phyloP scores from a whole-genome alignment of 768 basidiomycete genomes.

The Punctularia strigosozonata region DNA sequence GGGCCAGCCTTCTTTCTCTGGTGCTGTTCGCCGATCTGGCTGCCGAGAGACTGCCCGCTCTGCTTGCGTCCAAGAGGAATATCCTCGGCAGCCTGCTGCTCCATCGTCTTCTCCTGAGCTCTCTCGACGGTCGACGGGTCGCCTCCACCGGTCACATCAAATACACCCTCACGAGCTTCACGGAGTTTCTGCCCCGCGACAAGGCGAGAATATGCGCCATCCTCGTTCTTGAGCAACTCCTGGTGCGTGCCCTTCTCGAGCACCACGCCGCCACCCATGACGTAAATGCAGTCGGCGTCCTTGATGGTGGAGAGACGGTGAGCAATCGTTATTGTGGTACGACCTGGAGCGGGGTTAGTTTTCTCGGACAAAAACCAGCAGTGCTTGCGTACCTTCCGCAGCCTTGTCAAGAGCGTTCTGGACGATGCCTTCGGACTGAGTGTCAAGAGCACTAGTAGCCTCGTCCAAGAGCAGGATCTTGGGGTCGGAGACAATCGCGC shows the following conservation, averaged over 20 bases:
- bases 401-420: constrained; percentile 89
- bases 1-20: constrained; percentile 35
- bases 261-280: constrained; percentile 81
- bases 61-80: constrained; percentile 41
- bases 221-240: constrained; percentile 43
- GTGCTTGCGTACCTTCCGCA: constrained; percentile 31
- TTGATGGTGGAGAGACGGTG: constrained; percentile 78
- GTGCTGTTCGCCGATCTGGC: constrained; percentile 34
- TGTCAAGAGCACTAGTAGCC: constrained; percentile 83
- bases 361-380: no score
- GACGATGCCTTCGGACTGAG: constrained; percentile 73
- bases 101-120: constrained; percentile 25
- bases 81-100: constrained; percentile 47
- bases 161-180: constrained; percentile 29
- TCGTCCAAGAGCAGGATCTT: constrained; percentile 82
- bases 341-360: no score
- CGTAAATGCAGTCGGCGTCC: constrained; percentile 73
- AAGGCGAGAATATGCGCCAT: constrained; percentile 62
- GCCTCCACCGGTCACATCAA: constrained; percentile 12
- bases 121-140: constrained; percentile 7
- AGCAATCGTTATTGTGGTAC: constrained; percentile 74
- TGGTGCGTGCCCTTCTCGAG: constrained; percentile 74
- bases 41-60: constrained; percentile 55
- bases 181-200: constrained; percentile 73
- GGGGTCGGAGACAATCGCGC: constrained; percentile 83